Conservation (phyloP, 139 green algal species). For the Astrephomene gubernaculifera region DNA sequence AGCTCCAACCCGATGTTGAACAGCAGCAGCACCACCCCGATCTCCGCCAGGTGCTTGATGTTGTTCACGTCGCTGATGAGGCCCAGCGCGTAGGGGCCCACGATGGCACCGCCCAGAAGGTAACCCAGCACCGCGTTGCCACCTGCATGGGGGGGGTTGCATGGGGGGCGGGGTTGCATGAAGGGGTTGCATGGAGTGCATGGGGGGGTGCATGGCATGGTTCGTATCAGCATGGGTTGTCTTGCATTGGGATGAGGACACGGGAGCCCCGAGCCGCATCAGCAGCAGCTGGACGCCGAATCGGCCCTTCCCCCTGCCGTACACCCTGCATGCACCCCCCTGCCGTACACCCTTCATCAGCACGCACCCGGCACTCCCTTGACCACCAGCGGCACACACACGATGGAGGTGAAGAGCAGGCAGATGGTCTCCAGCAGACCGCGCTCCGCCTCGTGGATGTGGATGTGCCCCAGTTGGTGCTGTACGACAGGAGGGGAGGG, state of each 20-base stretch:
- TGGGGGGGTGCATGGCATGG: neutral
- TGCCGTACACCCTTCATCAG: neutral
- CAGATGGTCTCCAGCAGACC: slow-evolving; percentile 89
- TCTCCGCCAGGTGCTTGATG: slow-evolving; percentile 93
- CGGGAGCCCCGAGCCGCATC: too few species aligned
- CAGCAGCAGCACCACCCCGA: slow-evolving; percentile 97
- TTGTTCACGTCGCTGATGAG: slow-evolving; percentile 78
- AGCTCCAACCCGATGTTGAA: slow-evolving; percentile 99
- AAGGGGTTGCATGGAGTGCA: neutral
- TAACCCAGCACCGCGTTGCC: slow-evolving; percentile 96
- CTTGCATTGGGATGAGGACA: too few species aligned
- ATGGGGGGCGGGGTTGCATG: neutral
- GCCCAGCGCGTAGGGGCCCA: slow-evolving; percentile 91
- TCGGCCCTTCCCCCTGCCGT: too few species aligned
- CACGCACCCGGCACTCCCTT: slow-evolving; percentile 59
- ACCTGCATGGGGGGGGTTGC: slow-evolving; percentile 60
- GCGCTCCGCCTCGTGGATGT: slow-evolving; percentile 78
- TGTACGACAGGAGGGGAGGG: neutral
- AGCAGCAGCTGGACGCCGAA: too few species aligned
- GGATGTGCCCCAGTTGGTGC: slow-evolving; percentile 61
- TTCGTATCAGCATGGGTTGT: too few species aligned
- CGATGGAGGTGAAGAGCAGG: slow-evolving; percentile 87
- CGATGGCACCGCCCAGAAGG: slow-evolving; percentile 86
- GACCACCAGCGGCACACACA: slow-evolving; percentile 90
- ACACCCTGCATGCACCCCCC: neutral